Conservation (phyloP, 495 filamentous ascomycete genomes). For the Penicillium pancosmium region DNA sequence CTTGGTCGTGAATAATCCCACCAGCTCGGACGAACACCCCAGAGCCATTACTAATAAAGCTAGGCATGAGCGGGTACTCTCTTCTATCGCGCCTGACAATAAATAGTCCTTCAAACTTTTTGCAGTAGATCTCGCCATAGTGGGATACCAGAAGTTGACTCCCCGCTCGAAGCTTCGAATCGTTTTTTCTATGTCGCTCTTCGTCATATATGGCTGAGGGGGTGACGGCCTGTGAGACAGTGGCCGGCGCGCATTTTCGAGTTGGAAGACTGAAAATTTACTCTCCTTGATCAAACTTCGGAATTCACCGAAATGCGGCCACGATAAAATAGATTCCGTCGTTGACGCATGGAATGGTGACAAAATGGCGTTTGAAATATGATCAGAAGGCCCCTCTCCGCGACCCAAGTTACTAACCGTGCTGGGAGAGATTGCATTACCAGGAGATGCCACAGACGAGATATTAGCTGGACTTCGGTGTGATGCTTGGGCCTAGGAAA, state of each 20-base stretch:
- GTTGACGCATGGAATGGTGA: conserved; percentile 20
- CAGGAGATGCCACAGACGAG: conserved; percentile 5
- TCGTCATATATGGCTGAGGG: conserved; percentile 12
- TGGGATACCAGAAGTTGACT: conserved; percentile 24
- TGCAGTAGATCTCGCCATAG: conserved; percentile 9
- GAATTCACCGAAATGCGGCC: conserved; percentile 19
- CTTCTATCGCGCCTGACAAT: conserved; percentile 2
- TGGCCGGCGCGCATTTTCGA: conserved; percentile 10
- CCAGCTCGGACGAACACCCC: conserved; percentile 15
- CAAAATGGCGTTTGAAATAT: conserved; percentile 17
- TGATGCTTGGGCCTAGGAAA: background rate
- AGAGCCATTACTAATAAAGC: conserved; percentile 17
- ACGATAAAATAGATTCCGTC: conserved; percentile 21
- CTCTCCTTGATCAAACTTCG: conserved; percentile 11
- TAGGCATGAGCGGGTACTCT: conserved; percentile 14
- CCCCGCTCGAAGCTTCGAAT: conserved; percentile 16
- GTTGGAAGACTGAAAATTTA: conserved; percentile 8
- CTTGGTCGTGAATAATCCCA: conserved; percentile 5
- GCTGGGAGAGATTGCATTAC: conserved; percentile 9
- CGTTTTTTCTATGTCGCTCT: conserved; percentile 11
- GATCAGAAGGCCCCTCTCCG: conserved; percentile 7
- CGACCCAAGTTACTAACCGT: conserved; percentile 3
- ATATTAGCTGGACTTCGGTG: conserved; percentile 6
- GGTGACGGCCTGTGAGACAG: background rate
- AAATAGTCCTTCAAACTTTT: conserved; percentile 8